A percentile compares a stretch with the other conserved stretches of the same genome.
These are phyloP conservation scores for Vitis hybrid DNA, from an alignment of 177 flowering plant genomes.

Conservation along the genomic window DNA sequence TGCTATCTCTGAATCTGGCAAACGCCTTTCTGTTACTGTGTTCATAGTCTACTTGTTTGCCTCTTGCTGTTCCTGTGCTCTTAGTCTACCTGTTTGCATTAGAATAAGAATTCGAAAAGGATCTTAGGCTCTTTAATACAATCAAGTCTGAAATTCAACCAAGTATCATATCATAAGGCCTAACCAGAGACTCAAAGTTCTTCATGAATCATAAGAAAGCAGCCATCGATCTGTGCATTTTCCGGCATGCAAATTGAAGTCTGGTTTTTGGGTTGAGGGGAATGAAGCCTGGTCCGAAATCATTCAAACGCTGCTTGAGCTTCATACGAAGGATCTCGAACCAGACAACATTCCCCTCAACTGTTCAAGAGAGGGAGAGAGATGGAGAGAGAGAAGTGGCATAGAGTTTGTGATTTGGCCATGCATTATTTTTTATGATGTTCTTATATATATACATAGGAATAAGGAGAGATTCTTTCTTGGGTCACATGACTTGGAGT, in stretches of 20 bases:
- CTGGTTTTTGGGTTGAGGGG: constrained; percentile 42
- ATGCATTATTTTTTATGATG: constrained; percentile 22
- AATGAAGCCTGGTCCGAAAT: constrained; percentile 83
- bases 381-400: not conserved
- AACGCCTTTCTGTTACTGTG: no score
- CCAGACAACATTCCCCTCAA: constrained; percentile 59
- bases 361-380: constrained; percentile 6
- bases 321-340: constrained; percentile 33
- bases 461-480: constrained; percentile 12
- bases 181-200: no score
- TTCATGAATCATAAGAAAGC: no score
- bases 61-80: no score
- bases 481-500: constrained; percentile 33
- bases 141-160: no score
- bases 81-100: no score
- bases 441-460: constrained; percentile 20
- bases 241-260: no score
- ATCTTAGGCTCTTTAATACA: no score
- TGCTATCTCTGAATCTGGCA: no score
- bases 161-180: no score
- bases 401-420: constrained; percentile 18
- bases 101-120: no score
- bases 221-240: not conserved
- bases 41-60: no score
- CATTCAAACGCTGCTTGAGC: constrained; percentile 23